phyloP scores from a whole-genome alignment of 352 stramenopile genomes.

The Phytopythium litorale region DNA sequence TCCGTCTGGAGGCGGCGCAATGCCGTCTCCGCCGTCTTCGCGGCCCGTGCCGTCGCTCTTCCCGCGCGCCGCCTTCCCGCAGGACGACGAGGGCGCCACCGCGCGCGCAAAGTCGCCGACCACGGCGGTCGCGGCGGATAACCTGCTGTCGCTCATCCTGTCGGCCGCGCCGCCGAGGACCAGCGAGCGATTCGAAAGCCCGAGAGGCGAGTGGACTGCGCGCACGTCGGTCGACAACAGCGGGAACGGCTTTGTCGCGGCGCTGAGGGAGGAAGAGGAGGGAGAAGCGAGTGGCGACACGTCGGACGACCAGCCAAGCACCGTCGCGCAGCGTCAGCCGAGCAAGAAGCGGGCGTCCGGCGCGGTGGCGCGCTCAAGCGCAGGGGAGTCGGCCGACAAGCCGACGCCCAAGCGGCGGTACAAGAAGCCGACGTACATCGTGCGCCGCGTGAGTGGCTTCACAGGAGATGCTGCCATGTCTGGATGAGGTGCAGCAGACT shows the following conservation, averaged over 20 bases:
- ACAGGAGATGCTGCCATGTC: neutral
- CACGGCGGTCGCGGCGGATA: conserved; percentile 14
- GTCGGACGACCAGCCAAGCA: conserved; percentile 13
- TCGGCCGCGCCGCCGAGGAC: neutral
- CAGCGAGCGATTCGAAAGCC: neutral
- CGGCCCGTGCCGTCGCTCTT: conserved; percentile 9
- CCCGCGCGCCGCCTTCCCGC: conserved; percentile 18
- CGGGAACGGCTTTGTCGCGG: neutral
- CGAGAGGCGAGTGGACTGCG: neutral
- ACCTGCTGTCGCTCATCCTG: conserved; percentile 32
- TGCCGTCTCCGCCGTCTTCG: neutral
- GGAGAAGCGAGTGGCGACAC: conserved; percentile 10
- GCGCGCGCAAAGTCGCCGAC: conserved; percentile 6
- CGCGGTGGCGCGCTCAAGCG: neutral
- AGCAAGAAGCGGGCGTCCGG: neutral
- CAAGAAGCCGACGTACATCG: conserved; percentile 38
- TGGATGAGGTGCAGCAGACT: neutral
- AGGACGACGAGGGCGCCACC: conserved; percentile 12
- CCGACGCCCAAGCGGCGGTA: conserved; percentile 16
- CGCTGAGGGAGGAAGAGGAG: neutral
- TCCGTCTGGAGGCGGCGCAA: neutral
- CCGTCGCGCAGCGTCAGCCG: neutral
- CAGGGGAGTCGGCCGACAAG: neutral
- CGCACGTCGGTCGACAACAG: neutral
- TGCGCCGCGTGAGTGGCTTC: conserved; percentile 11